Conservation (phyloP, 257 asterid genomes). For the Jasminum sambac region DNA sequence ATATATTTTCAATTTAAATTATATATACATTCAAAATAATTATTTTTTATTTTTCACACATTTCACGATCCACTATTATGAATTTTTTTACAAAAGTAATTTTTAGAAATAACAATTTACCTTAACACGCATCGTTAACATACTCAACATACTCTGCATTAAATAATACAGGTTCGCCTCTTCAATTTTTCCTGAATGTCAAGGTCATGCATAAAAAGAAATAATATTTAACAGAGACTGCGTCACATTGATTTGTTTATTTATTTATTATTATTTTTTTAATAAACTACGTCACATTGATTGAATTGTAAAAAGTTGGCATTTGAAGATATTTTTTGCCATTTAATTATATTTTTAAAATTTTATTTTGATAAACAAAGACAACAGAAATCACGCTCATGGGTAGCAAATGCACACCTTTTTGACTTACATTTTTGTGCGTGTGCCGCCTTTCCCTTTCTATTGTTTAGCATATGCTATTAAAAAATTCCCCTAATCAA, state of each 20-base stretch:
- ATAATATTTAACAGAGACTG: conserved; percentile 8
- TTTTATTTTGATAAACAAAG: conserved; percentile 15
- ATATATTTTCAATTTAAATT: too few relatives aligned
- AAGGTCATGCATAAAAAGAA: conserved; percentile 20
- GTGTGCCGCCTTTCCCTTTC: conserved; percentile 46
- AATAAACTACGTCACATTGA: conserved; percentile 34
- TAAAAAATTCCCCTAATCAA: background rate
- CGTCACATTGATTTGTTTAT: conserved; percentile 33
- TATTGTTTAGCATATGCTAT: conserved; percentile 29
- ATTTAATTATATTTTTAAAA: conserved; percentile 9
- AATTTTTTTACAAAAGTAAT: too few relatives aligned
- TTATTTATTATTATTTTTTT: too few relatives aligned
- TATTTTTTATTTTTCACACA: too few relatives aligned
- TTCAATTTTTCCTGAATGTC: conserved; percentile 4
- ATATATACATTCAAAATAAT: too few relatives aligned
- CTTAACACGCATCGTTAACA: background rate
- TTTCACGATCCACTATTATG: too few relatives aligned
- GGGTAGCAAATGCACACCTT: conserved; percentile 33
- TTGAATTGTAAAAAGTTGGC: conserved; percentile 26
- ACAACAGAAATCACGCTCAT: conserved; percentile 51
- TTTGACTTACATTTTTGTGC: conserved; percentile 54
- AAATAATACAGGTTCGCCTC: conserved; percentile 38
- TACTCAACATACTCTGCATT: conserved; percentile 40
- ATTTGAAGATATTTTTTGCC: conserved; percentile 21
- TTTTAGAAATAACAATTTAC: too few relatives aligned